Evolutionary conservation across 768 basidiomycete species (phyloP).

Genomic region (Boletus reticuloceps): DNA sequence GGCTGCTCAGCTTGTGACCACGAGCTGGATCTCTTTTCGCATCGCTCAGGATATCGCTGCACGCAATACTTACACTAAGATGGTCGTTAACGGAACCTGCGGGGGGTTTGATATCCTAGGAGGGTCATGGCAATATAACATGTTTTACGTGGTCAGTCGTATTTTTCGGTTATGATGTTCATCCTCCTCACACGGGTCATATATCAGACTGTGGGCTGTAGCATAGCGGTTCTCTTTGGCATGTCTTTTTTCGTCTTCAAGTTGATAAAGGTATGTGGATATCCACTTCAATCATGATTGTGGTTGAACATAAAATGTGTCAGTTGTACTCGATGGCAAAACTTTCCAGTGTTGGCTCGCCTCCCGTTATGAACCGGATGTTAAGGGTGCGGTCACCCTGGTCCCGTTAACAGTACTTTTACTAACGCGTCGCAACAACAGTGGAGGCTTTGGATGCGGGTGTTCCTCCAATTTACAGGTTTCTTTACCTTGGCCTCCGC

Average conservation of each 20-base stretch:
- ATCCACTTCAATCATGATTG: neutral
- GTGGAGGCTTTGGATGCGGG: conserved; percentile 50
- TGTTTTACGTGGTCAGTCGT: conserved; percentile 34
- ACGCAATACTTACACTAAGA: conserved; percentile 30
- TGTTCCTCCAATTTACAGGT: conserved; percentile 43
- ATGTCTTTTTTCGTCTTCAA: conserved; percentile 39
- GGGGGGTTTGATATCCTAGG: conserved; percentile 39
- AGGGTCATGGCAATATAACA: conserved; percentile 38
- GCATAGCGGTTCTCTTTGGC: conserved; percentile 35
- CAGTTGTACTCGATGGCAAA: conserved; percentile 46
- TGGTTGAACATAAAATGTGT: neutral
- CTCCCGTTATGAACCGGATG: conserved; percentile 40
- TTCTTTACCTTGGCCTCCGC: conserved; percentile 50
- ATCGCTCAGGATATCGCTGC: conserved; percentile 34
- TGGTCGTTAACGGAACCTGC: conserved; percentile 41
- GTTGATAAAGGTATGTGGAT: conserved; percentile 39
- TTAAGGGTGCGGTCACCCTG: conserved; percentile 40
- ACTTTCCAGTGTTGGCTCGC: conserved; percentile 50
- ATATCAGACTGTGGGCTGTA: conserved; percentile 40
- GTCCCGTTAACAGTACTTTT: neutral
- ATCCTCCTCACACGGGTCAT: conserved; percentile 1
- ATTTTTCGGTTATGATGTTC: neutral
- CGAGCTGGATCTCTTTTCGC: conserved; percentile 47
- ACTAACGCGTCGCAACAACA: conserved; percentile 14
- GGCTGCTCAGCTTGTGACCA: conserved; percentile 44